Evolutionary conservation across 2,329 filamentous ascomycete genomes (phyloP), one percentile per base, ranked within the genome.

Genomic region (Penicillium sp.): DNA sequence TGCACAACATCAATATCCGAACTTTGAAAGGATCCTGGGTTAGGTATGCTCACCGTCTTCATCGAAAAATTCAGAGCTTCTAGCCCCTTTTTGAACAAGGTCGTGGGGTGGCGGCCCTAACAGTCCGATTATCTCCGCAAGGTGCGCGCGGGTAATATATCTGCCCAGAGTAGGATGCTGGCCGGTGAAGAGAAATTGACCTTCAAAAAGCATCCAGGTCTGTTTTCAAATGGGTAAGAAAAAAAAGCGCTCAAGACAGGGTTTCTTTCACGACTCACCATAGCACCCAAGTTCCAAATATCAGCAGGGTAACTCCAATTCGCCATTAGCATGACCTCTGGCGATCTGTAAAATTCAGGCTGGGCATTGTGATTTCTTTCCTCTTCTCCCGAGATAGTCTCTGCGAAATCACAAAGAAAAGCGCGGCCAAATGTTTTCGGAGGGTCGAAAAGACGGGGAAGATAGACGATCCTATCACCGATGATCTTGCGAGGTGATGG

Each of bases 121-220:
- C 3, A 56, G 16, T 4, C 34, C 39, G 24, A 56, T 49, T 1
- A 56, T 36, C 14, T 56, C 54, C 6, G 54, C 49, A 24, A 56
- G 34, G 18, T 54, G 56, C 11, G 50, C 50, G 22, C 50, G 24
- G 22, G 56, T 56, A 1, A 43, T 44, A 45, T 56, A 56, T 2
- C 40, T 34, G 24, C 29, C 29, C 3, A 36, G 22, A 22, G 38
- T 38, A 10, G 46, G 36, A n/a, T 48, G n/a, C 11, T 31, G 16
- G 2, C 46, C 46, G 6, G 27, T 9, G 16, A 48, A 48, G 9
- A 48, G 16, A 13, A 11, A 22, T 3, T 63, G 65, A 2, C 75
- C 75, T 63, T 82, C 74, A 55, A 79, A 79, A 1, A 82, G 18
- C 56, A 79, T 74, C 80, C 78, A 82, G 1, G 77, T 67, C 78